Conservation (phyloP, 139 green algal genomes). For the Penium margaritaceum region DNA sequence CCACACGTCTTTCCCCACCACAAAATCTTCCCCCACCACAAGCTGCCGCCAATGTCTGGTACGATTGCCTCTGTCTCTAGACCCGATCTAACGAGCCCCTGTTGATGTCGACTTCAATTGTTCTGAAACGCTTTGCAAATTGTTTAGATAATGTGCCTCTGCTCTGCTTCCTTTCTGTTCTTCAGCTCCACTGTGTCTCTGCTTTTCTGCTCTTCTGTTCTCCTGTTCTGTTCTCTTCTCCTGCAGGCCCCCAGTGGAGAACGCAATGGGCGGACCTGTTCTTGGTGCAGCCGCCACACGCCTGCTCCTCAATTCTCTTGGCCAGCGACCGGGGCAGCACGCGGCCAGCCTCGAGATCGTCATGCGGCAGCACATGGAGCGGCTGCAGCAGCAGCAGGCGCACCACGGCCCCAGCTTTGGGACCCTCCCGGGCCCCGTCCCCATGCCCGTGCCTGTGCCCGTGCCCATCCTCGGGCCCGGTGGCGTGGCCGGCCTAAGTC, state of each 20-base stretch:
- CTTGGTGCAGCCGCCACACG: conserved; percentile 27
- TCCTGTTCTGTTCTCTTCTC: background rate
- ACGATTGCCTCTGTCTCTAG: background rate
- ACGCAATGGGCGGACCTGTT: conserved; percentile 19
- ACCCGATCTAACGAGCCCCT: too few relatives aligned
- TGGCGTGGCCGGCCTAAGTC: too few relatives aligned
- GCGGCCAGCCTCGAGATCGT: conserved; percentile 1
- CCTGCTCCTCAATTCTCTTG: conserved; percentile 22
- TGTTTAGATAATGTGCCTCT: background rate
- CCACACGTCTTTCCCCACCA: too few relatives aligned
- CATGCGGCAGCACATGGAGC: too few relatives aligned
- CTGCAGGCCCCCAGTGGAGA: conserved; percentile 18
- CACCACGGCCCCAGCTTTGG: background rate
- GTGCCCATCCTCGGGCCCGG: too few relatives aligned
- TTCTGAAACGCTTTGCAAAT: background rate
- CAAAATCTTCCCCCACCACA: too few relatives aligned
- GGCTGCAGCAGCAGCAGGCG: background rate
- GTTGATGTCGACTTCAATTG: background rate
- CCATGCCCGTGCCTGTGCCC: background rate
- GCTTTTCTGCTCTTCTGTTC: background rate
- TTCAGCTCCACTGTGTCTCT: background rate
- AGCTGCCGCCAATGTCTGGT: too few relatives aligned
- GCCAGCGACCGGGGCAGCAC: background rate
- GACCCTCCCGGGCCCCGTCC: background rate
- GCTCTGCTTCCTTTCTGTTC: background rate